These are phyloP conservation scores for Neurospora sp. DNA, from an alignment of 495 filamentous ascomycete genomes.

Conservation along the genomic window DNA sequence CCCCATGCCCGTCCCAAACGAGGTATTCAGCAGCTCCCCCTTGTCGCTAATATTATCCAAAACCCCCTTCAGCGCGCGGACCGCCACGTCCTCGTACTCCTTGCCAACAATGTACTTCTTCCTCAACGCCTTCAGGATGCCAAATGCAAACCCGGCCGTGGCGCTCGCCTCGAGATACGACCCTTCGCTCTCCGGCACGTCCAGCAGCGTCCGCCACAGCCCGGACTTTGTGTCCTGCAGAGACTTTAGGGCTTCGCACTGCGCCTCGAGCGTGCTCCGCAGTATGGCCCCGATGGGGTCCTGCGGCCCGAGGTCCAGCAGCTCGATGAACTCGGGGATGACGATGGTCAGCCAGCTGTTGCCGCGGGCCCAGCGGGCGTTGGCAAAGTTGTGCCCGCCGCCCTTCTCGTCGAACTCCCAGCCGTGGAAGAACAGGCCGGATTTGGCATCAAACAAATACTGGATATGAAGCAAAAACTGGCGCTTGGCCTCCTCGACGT, in stretches of 20 bases:
- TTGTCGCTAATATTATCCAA: constrained; percentile 46
- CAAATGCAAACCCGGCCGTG: constrained; percentile 66
- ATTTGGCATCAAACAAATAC: constrained; percentile 57
- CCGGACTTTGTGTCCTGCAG: constrained; percentile 44
- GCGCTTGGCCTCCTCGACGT: constrained; percentile 61
- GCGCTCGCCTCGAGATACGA: constrained; percentile 64
- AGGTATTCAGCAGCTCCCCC: constrained; percentile 58
- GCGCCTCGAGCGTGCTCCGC: constrained; percentile 49
- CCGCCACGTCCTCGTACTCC: constrained; percentile 35
- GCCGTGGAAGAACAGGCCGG: constrained; percentile 64
- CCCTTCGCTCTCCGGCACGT: constrained; percentile 42
- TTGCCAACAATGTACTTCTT: constrained; percentile 50
- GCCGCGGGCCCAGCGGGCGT: constrained; percentile 57
- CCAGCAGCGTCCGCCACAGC: constrained; percentile 59
- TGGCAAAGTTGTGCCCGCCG: constrained; percentile 52
- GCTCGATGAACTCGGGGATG: constrained; percentile 61
- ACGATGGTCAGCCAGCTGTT: constrained; percentile 63
- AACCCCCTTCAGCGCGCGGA: constrained; percentile 51
- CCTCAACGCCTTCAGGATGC: constrained; percentile 58
- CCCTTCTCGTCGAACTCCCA: constrained; percentile 50
- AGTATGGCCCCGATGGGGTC: constrained; percentile 55
- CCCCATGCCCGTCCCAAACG: constrained; percentile 68
- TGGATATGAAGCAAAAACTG: constrained; percentile 65
- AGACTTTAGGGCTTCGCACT: constrained; percentile 46
- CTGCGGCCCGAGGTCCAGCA: constrained; percentile 41